A percentile compares a stretch with the other conserved stretches of the same genome.
Conservation (phyloP, 139 green algal genomes). For the Auxenochlorella pyrenoidosa region DNA sequence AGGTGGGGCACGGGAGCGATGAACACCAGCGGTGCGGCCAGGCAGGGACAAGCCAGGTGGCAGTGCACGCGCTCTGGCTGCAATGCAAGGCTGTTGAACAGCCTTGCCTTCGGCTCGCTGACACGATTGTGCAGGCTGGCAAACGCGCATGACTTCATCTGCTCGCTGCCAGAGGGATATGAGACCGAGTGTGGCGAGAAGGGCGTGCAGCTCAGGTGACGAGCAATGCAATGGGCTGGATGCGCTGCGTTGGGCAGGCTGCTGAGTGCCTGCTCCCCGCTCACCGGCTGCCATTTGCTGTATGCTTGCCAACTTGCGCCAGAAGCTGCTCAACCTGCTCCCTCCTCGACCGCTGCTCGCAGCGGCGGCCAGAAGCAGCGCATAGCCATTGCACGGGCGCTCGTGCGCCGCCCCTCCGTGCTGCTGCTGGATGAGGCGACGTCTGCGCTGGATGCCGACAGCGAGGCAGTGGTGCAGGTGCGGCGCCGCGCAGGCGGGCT, state of each 20-base stretch:
- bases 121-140: conserved; percentile 55
- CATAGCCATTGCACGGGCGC: conserved; percentile 93
- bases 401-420: conserved; percentile 80
- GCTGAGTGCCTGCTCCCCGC: neutral
- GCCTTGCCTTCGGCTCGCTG: neutral
- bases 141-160: conserved; percentile 89
- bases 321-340: neutral
- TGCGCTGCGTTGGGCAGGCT: too few species aligned
- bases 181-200: conserved; percentile 87
- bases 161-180: conserved; percentile 79
- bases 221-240: neutral
- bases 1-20: neutral
- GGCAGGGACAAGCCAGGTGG: neutral
- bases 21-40: neutral
- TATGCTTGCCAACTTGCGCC: neutral
- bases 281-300: neutral
- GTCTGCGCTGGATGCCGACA: conserved; percentile 78
- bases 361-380: conserved; percentile 91
- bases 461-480: conserved; percentile 57
- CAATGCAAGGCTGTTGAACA: too few species aligned
- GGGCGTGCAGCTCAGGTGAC: conserved; percentile 72
- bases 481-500: too few species aligned
- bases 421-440: conserved; percentile 97
- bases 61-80: neutral
- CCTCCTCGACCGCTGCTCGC: neutral